Conservation (phyloP, 345 rosid species). For the Cardamine resedifolia region DNA sequence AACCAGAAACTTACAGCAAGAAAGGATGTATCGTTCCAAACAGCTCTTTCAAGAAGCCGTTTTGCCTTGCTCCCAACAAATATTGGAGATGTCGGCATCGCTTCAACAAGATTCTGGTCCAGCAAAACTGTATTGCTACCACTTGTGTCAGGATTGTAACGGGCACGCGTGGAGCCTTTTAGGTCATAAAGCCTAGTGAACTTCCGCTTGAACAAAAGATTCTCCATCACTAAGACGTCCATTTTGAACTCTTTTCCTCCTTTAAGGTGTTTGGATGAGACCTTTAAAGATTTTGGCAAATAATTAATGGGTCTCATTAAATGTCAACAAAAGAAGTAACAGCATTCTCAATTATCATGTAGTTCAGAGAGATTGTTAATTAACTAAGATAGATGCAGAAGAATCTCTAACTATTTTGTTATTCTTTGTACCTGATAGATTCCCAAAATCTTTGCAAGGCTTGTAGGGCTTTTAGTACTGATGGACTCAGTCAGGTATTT, state of each 20-base stretch:
- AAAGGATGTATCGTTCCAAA: constrained; percentile 95
- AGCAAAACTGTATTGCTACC: constrained; percentile 88
- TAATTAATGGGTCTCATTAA: background rate
- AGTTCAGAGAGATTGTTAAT: background rate
- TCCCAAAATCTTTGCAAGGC: constrained; percentile 92
- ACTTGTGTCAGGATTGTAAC: constrained; percentile 87
- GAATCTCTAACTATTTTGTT: background rate
- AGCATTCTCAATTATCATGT: background rate
- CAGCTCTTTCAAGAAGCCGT: constrained; percentile 86
- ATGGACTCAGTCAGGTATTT: constrained; percentile 80
- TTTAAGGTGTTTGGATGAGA: constrained; percentile 75
- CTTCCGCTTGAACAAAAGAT: constrained; percentile 79
- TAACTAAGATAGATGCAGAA: background rate
- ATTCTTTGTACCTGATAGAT: constrained; percentile 77
- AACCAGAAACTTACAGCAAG: constrained; percentile 74
- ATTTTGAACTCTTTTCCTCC: constrained; percentile 92
- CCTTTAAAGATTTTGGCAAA: constrained; percentile 50
- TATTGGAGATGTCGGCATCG: constrained; percentile 95
- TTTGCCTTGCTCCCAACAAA: constrained; percentile 94
- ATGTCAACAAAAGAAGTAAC: constrained; percentile 8
- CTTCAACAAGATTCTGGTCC: constrained; percentile 95
- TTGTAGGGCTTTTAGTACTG: constrained; percentile 73
- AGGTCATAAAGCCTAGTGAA: constrained; percentile 85
- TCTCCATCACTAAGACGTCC: constrained; percentile 97
- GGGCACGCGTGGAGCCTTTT: constrained; percentile 91